These are phyloP conservation scores for Alternaria rosae DNA, from an alignment of 2,329 filamentous ascomycete species.

Conservation along the genomic window DNA sequence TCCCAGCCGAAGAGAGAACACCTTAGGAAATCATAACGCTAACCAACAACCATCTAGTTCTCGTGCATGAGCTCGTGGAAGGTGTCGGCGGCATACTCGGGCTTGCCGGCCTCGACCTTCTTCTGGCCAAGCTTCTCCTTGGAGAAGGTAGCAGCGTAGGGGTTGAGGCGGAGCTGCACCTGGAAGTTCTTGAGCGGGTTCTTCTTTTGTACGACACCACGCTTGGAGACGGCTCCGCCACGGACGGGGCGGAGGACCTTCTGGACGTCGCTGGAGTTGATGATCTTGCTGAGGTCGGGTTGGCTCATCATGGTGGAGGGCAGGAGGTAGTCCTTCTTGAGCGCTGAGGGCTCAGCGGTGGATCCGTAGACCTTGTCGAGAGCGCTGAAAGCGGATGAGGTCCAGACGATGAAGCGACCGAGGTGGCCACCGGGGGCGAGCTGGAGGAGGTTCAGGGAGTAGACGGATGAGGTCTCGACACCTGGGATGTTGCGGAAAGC, in stretches of 20 bases:
- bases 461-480: slow-evolving; percentile 95
- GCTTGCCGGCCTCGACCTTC: slow-evolving; percentile 70
- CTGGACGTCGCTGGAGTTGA: slow-evolving; percentile 99
- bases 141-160: slow-evolving; percentile 89
- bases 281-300: slow-evolving; percentile 94
- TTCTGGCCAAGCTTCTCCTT: slow-evolving; percentile 83
- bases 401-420: slow-evolving; percentile 99
- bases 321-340: slow-evolving; percentile 99
- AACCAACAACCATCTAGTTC: slow-evolving; percentile 52
- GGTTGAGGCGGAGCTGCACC: slow-evolving; percentile 97
- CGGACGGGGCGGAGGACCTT: slow-evolving; percentile 90
- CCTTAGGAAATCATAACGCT: slow-evolving; percentile 34
- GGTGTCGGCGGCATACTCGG: slow-evolving; percentile 59
- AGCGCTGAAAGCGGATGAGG: slow-evolving; percentile 93
- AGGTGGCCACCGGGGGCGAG: slow-evolving; percentile 98
- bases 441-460: slow-evolving; percentile 96
- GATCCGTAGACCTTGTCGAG: slow-evolving; percentile 97
- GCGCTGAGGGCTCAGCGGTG: slow-evolving; percentile 84
- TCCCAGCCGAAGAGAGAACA: slow-evolving; percentile 36
- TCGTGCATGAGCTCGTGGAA: slow-evolving; percentile 60
- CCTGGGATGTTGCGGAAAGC: slow-evolving; percentile 99
- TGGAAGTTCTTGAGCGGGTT: slow-evolving; percentile 99
- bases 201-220: slow-evolving; percentile 96
- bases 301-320: slow-evolving; percentile 91
- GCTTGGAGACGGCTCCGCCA: slow-evolving; percentile 89